Evolutionary conservation across 2,329 filamentous ascomycete species (phyloP).

Genomic region (Drechslerella coelobrocha): DNA sequence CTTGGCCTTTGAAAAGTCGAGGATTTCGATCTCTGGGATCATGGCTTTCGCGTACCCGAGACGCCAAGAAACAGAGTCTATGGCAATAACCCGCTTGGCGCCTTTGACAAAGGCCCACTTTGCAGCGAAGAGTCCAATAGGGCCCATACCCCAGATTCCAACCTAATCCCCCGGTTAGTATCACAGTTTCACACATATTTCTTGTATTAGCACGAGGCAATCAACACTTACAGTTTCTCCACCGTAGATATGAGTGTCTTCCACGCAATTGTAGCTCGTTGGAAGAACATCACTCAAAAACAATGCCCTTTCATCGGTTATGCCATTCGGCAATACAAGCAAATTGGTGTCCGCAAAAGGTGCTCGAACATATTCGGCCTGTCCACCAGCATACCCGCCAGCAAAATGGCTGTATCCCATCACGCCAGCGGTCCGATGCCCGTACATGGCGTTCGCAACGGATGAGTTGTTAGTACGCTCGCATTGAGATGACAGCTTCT

Average conservation of each 20-base stretch:
- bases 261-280: slow-evolving; percentile 81
- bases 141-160: slow-evolving; percentile 69
- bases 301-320: slow-evolving; percentile 83
- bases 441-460: slow-evolving; percentile 76
- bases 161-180: slow-evolving; percentile 2
- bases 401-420: slow-evolving; percentile 69
- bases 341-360: slow-evolving; percentile 82
- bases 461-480: slow-evolving; percentile 79
- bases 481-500: slow-evolving; percentile 80
- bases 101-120: slow-evolving; percentile 72
- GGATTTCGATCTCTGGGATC: slow-evolving; percentile 70
- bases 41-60: slow-evolving; percentile 72
- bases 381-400: slow-evolving; percentile 84
- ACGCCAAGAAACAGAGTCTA: slow-evolving; percentile 74
- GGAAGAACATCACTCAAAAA: slow-evolving; percentile 81
- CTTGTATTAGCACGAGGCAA: slow-evolving; percentile 57
- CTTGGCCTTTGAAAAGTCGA: slow-evolving; percentile 69
- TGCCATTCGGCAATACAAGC: slow-evolving; percentile 75
- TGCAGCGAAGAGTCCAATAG: slow-evolving; percentile 80
- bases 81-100: slow-evolving; percentile 76
- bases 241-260: slow-evolving; percentile 80
- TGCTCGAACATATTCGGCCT: slow-evolving; percentile 85
- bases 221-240: slow-evolving; percentile 76
- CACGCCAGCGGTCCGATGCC: slow-evolving; percentile 73
- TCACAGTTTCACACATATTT: neutral